A percentile compares a stretch with the other conserved stretches of the same genome.
These are phyloP conservation scores for Phyllosticta ampelicida DNA, from an alignment of 2,329 filamentous ascomycete genomes.

Conservation along the genomic window DNA sequence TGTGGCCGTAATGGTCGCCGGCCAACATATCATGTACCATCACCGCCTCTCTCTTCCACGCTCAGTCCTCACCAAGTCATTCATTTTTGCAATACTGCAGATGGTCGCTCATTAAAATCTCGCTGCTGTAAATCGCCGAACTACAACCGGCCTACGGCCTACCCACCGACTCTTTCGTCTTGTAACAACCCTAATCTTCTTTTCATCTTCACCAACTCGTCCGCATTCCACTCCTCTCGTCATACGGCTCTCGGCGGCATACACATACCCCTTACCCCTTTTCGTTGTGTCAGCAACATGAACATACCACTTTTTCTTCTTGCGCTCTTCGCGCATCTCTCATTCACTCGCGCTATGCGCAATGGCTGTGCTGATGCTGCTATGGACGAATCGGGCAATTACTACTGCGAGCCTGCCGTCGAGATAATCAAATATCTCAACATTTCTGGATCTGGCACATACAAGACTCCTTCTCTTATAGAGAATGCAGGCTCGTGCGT, in stretches of 20 bases:
- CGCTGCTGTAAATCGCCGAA: background rate
- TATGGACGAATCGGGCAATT: constrained; percentile 35
- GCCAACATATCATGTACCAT: background rate
- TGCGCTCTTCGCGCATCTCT: background rate
- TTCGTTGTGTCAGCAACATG: background rate
- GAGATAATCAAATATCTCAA: constrained; percentile 56
- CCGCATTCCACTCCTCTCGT: background rate
- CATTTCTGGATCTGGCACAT: constrained; percentile 49
- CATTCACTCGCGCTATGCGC: background rate
- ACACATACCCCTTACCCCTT: background rate
- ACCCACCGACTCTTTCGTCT: background rate
- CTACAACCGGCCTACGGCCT: background rate
- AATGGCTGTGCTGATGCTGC: constrained; percentile 4
- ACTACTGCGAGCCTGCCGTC: constrained; percentile 52
- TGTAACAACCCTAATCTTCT: background rate
- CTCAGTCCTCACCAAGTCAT: constrained; percentile 6
- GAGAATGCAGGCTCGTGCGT: constrained; percentile 45
- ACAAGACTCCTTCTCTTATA: constrained; percentile 55
- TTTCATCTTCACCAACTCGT: background rate
- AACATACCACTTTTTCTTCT: background rate
- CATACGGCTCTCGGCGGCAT: background rate
- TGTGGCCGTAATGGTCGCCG: background rate
- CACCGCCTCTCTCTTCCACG: background rate
- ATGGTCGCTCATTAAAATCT: background rate
- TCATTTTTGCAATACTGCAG: background rate